Conservation (phyloP, 2,329 filamentous ascomycete genomes). For the Tolypocladium endophyticum region DNA sequence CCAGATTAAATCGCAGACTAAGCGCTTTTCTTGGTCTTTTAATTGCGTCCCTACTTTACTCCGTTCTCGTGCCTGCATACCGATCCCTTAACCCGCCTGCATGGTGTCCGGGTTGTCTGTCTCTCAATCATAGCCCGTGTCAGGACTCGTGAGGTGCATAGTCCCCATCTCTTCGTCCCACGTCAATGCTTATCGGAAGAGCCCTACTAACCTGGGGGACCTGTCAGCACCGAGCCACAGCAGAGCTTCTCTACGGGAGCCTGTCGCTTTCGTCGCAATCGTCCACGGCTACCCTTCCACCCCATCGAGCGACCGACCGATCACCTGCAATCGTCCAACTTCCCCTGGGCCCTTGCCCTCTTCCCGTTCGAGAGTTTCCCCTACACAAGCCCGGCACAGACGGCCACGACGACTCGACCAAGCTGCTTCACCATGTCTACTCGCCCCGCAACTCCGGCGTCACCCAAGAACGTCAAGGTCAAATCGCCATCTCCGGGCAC, state of each 20-base stretch:
- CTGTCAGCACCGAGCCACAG: not conserved
- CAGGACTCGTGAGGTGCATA: not conserved
- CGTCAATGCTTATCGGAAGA: not conserved
- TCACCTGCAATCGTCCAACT: not conserved
- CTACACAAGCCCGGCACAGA: not conserved
- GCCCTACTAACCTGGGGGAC: not conserved
- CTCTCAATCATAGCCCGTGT: not conserved
- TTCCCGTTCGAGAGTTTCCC: not conserved
- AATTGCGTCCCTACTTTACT: not conserved
- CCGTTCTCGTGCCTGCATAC: not conserved
- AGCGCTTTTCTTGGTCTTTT: not conserved
- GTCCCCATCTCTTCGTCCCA: not conserved
- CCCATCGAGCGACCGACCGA: not conserved
- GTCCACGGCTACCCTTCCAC: not conserved
- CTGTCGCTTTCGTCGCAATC: not conserved
- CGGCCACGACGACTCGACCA: not conserved
- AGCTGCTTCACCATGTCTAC: conserved; percentile 27
- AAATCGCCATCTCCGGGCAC: conserved; percentile 48
- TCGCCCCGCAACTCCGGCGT: conserved; percentile 38
- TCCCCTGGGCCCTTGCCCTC: not conserved
- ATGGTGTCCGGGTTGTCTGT: not conserved
- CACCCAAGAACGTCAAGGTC: conserved; percentile 47
- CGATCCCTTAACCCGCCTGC: not conserved
- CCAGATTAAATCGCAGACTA: not conserved
- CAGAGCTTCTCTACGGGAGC: not conserved